Conservation (phyloP, 768 basidiomycete genomes). For the Hygrocybe coccinea region DNA sequence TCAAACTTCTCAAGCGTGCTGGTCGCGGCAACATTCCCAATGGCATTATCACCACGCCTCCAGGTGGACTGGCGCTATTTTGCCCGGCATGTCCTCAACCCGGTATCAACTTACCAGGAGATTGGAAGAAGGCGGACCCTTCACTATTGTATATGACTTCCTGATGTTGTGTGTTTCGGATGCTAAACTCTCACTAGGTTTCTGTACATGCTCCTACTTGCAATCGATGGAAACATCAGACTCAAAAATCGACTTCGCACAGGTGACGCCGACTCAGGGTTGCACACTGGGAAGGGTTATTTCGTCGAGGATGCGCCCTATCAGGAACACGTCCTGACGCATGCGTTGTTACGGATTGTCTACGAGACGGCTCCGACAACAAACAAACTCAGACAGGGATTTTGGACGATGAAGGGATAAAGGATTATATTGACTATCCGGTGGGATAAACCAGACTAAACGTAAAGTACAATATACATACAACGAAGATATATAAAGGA, state of each 20-base stretch:
- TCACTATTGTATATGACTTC: background rate
- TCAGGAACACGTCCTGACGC: conserved; percentile 7
- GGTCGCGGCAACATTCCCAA: conserved; percentile 20
- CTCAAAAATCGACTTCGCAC: conserved; percentile 15
- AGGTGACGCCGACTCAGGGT: conserved; percentile 19
- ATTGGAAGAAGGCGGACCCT: conserved; percentile 13
- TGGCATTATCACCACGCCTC: conserved; percentile 16
- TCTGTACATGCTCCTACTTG: conserved; percentile 9
- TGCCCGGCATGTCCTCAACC: conserved; percentile 32
- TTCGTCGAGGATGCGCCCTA: conserved; percentile 17
- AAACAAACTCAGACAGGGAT: no score
- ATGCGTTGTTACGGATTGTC: no score
- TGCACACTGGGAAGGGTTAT: conserved; percentile 24
- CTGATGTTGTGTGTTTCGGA: background rate
- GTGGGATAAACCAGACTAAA: no score
- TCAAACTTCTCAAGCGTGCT: conserved; percentile 21
- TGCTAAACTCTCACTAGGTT: conserved; percentile 18
- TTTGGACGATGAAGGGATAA: no score
- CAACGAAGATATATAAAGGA: no score
- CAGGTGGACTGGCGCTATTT: conserved; percentile 25
- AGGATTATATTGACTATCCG: no score
- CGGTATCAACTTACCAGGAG: conserved; percentile 23
- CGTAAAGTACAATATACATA: no score
- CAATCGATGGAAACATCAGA: no score
- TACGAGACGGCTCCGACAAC: no score